Evolutionary conservation across 345 rosid genomes (phyloP).

Genomic region (Camelina neglecta): DNA sequence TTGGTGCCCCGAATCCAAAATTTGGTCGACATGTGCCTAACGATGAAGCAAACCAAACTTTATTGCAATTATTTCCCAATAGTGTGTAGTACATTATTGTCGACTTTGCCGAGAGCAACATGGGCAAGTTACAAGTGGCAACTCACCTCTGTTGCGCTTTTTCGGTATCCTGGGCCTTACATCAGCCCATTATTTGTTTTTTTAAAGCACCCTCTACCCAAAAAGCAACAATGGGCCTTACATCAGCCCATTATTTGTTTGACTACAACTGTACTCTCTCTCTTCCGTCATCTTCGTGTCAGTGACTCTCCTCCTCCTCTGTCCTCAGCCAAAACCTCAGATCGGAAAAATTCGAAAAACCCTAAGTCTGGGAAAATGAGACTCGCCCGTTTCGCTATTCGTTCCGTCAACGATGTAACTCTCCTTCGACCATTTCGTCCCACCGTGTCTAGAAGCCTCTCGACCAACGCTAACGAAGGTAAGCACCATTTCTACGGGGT

Average conservation of each 20-base stretch:
- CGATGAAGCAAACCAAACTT: conserved; percentile 32
- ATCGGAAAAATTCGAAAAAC: conserved; percentile 38
- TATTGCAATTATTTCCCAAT: conserved; percentile 6
- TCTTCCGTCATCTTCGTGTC: conserved; percentile 20
- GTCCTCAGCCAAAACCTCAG: conserved; percentile 40
- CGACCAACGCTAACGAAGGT: conserved; percentile 49
- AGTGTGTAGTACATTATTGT: background rate
- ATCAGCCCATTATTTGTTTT: background rate
- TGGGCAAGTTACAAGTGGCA: background rate
- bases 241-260: conserved; percentile 15
- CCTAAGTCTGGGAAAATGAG: conserved; percentile 43
- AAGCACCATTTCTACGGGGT: conserved; percentile 6
- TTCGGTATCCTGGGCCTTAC: background rate
- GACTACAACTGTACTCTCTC: background rate
- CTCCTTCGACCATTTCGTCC: conserved; percentile 33
- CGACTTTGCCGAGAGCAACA: background rate
- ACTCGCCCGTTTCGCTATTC: conserved; percentile 40
- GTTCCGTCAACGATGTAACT: conserved; percentile 39
- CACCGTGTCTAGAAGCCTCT: conserved; percentile 39
- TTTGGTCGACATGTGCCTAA: conserved; percentile 35
- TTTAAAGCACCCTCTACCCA: background rate
- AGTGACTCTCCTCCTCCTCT: background rate
- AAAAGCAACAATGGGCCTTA: conserved; percentile 19
- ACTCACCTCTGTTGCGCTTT: background rate
- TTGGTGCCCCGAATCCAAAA: conserved; percentile 26